phyloP scores from a whole-genome alignment of 441 rosid species.

The Pelargonium fulgidum region DNA sequence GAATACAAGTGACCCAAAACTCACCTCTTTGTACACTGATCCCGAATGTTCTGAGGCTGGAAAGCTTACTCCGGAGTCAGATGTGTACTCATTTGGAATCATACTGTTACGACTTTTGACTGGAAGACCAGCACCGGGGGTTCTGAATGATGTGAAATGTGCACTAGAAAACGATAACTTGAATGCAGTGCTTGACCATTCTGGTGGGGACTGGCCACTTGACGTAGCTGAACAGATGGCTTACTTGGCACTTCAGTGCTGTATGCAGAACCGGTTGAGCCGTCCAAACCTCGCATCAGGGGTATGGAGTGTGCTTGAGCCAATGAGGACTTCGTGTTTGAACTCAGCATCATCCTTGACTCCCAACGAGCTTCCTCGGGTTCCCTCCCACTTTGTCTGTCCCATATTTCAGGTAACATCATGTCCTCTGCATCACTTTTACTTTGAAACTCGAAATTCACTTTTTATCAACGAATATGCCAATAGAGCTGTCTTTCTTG shows the following conservation, averaged over 20 bases:
- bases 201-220: constrained; percentile 79
- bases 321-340: constrained; percentile 35
- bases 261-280: constrained; percentile 36
- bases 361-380: constrained; percentile 38
- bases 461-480: not conserved
- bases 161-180: constrained; percentile 61
- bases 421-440: not conserved
- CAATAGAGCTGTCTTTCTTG: not conserved
- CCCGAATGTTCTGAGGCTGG: constrained; percentile 49
- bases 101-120: constrained; percentile 70
- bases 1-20: constrained; percentile 18
- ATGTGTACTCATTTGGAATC: constrained; percentile 69
- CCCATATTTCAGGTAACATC: constrained; percentile 74
- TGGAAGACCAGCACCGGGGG: constrained; percentile 43
- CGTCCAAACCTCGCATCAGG: constrained; percentile 57
- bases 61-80: constrained; percentile 54
- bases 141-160: constrained; percentile 50
- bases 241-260: constrained; percentile 60
- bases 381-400: constrained; percentile 81
- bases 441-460: not conserved
- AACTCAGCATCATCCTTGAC: constrained; percentile 25
- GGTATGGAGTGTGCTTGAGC: constrained; percentile 44
- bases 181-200: constrained; percentile 46
- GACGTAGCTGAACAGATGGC: constrained; percentile 52
- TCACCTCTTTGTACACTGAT: constrained; percentile 34